Evolutionary conservation across 495 filamentous ascomycete species (phyloP).

Genomic region (Oidiodendron maius): DNA sequence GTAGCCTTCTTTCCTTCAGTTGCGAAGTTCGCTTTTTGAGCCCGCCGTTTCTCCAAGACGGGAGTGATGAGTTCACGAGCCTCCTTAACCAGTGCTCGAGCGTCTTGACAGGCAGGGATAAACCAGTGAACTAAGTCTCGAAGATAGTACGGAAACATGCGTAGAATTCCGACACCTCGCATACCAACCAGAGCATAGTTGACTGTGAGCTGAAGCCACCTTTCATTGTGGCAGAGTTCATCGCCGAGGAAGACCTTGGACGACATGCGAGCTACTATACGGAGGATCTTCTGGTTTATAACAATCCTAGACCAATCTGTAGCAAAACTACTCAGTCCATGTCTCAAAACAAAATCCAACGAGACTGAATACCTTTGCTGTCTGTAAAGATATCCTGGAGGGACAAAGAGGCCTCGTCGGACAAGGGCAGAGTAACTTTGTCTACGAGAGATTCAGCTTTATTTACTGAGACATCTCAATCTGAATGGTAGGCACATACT

Average conservation of each 20-base stretch:
- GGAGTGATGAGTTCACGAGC: constrained; percentile 22
- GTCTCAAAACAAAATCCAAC: too few species aligned
- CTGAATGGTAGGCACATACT: too few species aligned
- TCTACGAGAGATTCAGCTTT: too few species aligned
- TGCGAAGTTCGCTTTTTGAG: constrained; percentile 11
- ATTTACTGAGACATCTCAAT: too few species aligned
- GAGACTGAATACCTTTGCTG: too few species aligned
- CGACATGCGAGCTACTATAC: constrained; percentile 39
- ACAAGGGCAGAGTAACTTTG: too few species aligned
- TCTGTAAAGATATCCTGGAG: too few species aligned
- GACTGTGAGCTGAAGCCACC: constrained; percentile 39
- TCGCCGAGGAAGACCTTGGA: constrained; percentile 41
- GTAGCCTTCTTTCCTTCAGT: constrained; percentile 18
- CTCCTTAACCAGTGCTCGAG: constrained; percentile 17
- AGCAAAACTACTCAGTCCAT: too few species aligned
- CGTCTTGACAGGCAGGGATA: constrained; percentile 24
- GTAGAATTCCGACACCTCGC: constrained; percentile 25
- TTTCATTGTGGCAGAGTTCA: constrained; percentile 33
- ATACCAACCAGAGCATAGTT: constrained; percentile 34
- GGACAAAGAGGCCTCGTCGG: too few species aligned
- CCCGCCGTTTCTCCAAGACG: constrained; percentile 24
- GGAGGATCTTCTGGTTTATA: constrained; percentile 27
- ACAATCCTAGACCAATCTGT: too few species aligned
- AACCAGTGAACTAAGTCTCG: constrained; percentile 30
- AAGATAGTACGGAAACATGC: constrained; percentile 27